These are phyloP conservation scores for Raphidocelis subcapitata DNA, from an alignment of 139 green algal genomes.

Conservation along the genomic window DNA sequence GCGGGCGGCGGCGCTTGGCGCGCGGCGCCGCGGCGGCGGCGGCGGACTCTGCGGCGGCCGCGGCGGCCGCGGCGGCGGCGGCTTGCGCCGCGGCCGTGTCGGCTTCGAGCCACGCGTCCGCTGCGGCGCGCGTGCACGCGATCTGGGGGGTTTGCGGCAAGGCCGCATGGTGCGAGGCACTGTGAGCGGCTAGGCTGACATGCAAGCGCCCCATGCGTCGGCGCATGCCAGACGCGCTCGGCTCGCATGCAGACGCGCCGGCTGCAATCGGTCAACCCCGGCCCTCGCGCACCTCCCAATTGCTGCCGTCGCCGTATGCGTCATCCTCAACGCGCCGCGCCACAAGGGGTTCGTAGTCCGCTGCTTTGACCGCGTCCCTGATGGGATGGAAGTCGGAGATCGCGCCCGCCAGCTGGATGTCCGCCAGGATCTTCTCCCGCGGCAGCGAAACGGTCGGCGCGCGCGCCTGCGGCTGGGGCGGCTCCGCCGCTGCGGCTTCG, in stretches of 20 bases:
- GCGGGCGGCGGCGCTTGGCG: conserved; percentile 9
- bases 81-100: conserved; percentile 26
- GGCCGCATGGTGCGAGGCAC: too few species aligned
- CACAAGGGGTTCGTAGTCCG: conserved; percentile 64
- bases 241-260: conserved; percentile 29
- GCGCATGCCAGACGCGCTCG: neutral
- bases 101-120: conserved; percentile 25
- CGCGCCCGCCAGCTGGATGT: conserved; percentile 83
- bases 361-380: conserved; percentile 55
- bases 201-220: neutral
- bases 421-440: conserved; percentile 59
- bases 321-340: conserved; percentile 73
- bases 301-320: conserved; percentile 81
- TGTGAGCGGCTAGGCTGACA: neutral
- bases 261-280: conserved; percentile 19
- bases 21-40: conserved; percentile 13
- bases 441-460: conserved; percentile 4
- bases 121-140: conserved; percentile 13
- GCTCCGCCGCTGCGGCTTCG: neutral
- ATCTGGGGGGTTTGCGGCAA: too few species aligned
- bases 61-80: conserved; percentile 15
- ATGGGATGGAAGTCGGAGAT: conserved; percentile 79
- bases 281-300: conserved; percentile 56
- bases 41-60: conserved; percentile 5
- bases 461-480: conserved; percentile 1